Conservation (phyloP, 768 basidiomycete species). For the Lactifluus echinatus region DNA sequence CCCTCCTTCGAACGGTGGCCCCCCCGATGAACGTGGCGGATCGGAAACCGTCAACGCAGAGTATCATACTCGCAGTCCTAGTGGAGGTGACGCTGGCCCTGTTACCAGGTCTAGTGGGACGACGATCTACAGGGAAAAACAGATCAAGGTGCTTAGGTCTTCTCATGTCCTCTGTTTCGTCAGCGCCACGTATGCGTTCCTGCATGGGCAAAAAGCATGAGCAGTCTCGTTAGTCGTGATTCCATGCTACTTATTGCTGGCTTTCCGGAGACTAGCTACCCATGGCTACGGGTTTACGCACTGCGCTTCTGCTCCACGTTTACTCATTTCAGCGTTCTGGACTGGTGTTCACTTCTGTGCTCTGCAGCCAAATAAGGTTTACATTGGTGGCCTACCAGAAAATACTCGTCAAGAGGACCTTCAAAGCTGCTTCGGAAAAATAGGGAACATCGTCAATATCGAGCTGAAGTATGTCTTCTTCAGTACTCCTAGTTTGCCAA, state of each 20-base stretch:
- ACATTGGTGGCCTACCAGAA: conserved; percentile 84
- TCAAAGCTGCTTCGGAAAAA: conserved; percentile 78
- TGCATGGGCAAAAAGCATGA: conserved; percentile 16
- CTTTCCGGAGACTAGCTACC: conserved; percentile 23
- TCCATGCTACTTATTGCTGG: conserved; percentile 20
- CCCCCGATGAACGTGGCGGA: conserved; percentile 19
- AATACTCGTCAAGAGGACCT: conserved; percentile 80
- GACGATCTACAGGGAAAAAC: conserved; percentile 50
- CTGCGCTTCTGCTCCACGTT: conserved; percentile 39
- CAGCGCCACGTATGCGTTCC: conserved; percentile 24
- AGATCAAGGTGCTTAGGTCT: conserved; percentile 84
- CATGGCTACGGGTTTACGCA: conserved; percentile 30
- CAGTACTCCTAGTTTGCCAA: neutral
- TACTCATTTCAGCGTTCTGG: conserved; percentile 36
- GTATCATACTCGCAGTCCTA: conserved; percentile 19
- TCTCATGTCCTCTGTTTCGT: conserved; percentile 29
- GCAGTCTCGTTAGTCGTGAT: conserved; percentile 22
- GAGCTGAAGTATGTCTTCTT: conserved; percentile 67
- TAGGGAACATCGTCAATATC: conserved; percentile 64
- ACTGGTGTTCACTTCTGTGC: conserved; percentile 53
- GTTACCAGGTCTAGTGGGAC: conserved; percentile 17
- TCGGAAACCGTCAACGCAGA: conserved; percentile 16
- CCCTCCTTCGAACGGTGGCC: conserved; percentile 18
- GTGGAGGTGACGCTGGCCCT: conserved; percentile 15
- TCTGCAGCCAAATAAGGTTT: conserved; percentile 88